These are phyloP conservation scores for Papiliotrema terrestris DNA, from an alignment of 1,284 basidiomycete species.

Conservation along the genomic window DNA sequence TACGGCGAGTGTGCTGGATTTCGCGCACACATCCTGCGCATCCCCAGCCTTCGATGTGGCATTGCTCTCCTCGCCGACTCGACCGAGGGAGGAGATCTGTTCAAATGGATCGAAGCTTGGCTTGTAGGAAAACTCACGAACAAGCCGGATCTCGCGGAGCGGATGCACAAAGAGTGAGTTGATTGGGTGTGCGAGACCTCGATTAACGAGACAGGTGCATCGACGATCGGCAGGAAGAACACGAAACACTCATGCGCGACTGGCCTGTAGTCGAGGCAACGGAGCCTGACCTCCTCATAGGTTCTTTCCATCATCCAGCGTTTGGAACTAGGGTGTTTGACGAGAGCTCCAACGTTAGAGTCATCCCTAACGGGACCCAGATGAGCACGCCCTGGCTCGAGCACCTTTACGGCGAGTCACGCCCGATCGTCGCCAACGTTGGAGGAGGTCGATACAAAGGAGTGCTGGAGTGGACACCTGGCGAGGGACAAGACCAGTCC, in stretches of 20 bases:
- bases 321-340: constrained; percentile 2
- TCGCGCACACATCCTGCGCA: constrained; percentile 1
- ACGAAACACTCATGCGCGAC: background rate
- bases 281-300: background rate
- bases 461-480: constrained; percentile 2
- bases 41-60: background rate
- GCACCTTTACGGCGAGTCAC: background rate
- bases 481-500: background rate
- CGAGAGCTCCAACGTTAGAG: background rate
- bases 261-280: background rate
- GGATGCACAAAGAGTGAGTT: background rate
- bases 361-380: background rate
- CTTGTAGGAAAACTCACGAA: background rate
- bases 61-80: constrained; percentile 5
- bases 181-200: too few species aligned
- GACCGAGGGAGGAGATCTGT: background rate
- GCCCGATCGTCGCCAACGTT: background rate
- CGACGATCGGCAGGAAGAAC: background rate
- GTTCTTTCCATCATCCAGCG: background rate
- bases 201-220: too few species aligned
- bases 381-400: background rate
- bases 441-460: constrained; percentile 1
- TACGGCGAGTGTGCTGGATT: constrained; percentile 1
- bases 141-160: background rate
- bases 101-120: constrained; percentile 1